Conservation (phyloP, 2,329 filamentous ascomycete genomes). For the Alternaria sp. region DNA sequence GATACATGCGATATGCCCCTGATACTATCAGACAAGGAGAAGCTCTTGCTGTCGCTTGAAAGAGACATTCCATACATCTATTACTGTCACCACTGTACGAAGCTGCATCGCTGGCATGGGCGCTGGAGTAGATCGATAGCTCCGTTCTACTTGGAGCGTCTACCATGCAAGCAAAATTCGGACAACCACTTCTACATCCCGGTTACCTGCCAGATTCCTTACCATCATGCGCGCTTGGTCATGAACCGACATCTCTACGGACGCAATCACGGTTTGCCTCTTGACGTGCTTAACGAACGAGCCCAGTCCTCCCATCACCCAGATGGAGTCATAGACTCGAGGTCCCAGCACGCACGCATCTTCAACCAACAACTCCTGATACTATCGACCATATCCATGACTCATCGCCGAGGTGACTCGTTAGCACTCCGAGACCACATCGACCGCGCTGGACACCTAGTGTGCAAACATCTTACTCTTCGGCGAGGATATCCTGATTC, state of each 20-base stretch:
- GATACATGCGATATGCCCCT: not conserved
- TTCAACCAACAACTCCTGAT: conserved; percentile 24
- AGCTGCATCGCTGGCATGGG: conserved; percentile 26
- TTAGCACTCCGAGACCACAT: conserved; percentile 14
- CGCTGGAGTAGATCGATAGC: conserved; percentile 12
- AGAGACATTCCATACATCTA: conserved; percentile 17
- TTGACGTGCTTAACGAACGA: conserved; percentile 11
- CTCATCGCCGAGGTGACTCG: conserved; percentile 14
- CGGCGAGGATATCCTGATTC: not conserved
- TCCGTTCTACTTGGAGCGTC: conserved; percentile 1
- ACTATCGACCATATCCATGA: conserved; percentile 12
- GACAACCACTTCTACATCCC: not conserved
- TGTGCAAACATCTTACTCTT: conserved; percentile 21
- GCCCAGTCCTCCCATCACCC: too few relatives aligned
- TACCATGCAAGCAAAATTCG: conserved; percentile 9
- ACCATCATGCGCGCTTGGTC: conserved; percentile 24
- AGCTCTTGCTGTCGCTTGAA: conserved; percentile 24
- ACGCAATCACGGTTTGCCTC: conserved; percentile 16
- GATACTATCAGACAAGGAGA: conserved; percentile 13
- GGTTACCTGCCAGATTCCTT: conserved; percentile 7
- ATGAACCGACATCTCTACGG: conserved; percentile 31
- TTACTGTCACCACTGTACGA: conserved; percentile 25
- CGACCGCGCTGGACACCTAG: not conserved
- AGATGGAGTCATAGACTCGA: conserved; percentile 1
- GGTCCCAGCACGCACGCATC: conserved; percentile 20